Evolutionary conservation across 2,329 filamentous ascomycete genomes (phyloP), one percentile per base, ranked within the genome.

Genomic region (Pleoardoris graminearum): DNA sequence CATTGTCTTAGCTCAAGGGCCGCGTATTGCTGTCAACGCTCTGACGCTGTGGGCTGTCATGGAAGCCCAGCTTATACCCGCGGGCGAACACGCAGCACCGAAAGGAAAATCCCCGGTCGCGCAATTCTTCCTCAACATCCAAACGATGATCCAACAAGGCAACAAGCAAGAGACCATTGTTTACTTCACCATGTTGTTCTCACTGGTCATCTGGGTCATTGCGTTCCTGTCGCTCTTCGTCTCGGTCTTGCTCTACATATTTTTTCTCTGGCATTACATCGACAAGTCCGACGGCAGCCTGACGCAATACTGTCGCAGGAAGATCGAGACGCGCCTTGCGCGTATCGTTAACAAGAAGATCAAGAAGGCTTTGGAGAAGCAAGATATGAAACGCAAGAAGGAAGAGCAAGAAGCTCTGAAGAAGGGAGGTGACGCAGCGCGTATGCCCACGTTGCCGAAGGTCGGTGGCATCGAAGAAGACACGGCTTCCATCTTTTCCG

Each of bases 251-350:
- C 85, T 96, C 54, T 97, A 96, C 74, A 74, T 96, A 32, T 84
- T 90, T 65, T 99, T 96, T 73, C 81, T 99, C 5, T 96, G 89
- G 83, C 89, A 94, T 73, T 94, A 93, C 75, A 93, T 99, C 55
- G 91, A 92, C 1, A 82, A 83, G 30, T 80, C 85, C 10, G 91
- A 97, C 66, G 90, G 91, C 5, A 87, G 89, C 7, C 80, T 99
- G 25, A 85, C 85, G 4, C 86, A 86, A 22, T 99, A 96, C 76
- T 97, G 94, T 71, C 88, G 90, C 56, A 87, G 91, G 39, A 97
- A 97, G 77, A 87, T 96, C 70, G 95, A 96, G 75, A 87, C 85
- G 65, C 82, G 91, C 60, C 80, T 99, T 60, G 88, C 88, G 67
- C 85, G 85, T 61, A 94, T 97, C 60, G 92, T 97, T 3, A 85